phyloP scores from a whole-genome alignment of 108 stramenopile species.

The Ochromonas danica region DNA sequence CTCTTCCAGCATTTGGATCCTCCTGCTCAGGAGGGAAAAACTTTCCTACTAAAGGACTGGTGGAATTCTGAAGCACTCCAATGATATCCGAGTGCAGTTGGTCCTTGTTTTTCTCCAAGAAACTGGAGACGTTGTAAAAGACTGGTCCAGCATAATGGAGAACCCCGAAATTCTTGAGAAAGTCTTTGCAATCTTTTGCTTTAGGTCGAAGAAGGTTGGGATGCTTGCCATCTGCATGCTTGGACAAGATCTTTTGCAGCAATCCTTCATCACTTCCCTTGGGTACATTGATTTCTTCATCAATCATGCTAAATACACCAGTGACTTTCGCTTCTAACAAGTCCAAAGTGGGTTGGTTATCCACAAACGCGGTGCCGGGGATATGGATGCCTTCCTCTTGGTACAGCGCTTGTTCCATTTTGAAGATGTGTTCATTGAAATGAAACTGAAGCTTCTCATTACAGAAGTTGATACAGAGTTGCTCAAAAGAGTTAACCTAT shows the following conservation, averaged over 20 bases:
- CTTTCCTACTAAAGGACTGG: conserved; percentile 37
- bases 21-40: conserved; percentile 18
- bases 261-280: conserved; percentile 55
- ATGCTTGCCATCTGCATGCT: conserved; percentile 51
- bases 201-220: conserved; percentile 50
- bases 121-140: conserved; percentile 53
- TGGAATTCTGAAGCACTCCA: conserved; percentile 46
- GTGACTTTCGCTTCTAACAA: conserved; percentile 49
- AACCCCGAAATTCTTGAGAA: conserved; percentile 47
- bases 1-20: background rate
- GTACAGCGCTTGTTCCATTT: conserved; percentile 60
- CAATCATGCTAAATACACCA: conserved; percentile 60
- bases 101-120: conserved; percentile 62
- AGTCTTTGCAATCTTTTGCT: conserved; percentile 39
- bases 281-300: conserved; percentile 64
- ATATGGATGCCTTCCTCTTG: conserved; percentile 50
- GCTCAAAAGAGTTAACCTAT: conserved; percentile 62
- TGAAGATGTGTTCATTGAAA: conserved; percentile 64
- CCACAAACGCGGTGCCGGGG: conserved; percentile 52
- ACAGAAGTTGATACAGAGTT: conserved; percentile 66
- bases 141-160: conserved; percentile 57
- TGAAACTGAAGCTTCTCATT: conserved; percentile 64
- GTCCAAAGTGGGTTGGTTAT: conserved; percentile 60
- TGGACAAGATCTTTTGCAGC: conserved; percentile 50
- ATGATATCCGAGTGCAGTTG: conserved; percentile 59